Evolutionary conservation across 192 early-diverging fungal genomes (phyloP).

Genomic region (Coemansia biformis): DNA sequence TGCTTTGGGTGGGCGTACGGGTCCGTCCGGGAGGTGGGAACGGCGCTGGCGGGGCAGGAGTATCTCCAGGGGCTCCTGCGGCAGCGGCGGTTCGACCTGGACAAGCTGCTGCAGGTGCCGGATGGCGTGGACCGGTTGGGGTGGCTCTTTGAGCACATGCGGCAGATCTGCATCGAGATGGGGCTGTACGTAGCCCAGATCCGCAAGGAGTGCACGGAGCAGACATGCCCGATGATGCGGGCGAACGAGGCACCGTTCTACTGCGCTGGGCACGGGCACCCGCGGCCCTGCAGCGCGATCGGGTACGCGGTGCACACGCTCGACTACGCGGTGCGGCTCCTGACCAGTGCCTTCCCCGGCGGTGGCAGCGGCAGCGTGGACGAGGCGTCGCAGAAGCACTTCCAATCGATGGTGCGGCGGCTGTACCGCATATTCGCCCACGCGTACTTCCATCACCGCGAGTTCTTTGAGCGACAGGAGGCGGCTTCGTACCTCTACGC

Average conservation of each 20-base stretch:
- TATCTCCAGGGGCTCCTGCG: slow-evolving; percentile 74
- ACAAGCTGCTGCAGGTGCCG: slow-evolving; percentile 59
- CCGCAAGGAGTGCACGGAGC: slow-evolving; percentile 68
- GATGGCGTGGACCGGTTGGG: slow-evolving; percentile 53
- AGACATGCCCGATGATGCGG: slow-evolving; percentile 86
- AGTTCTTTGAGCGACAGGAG: slow-evolving; percentile 84
- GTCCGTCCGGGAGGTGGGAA: slow-evolving; percentile 55
- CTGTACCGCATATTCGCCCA: slow-evolving; percentile 98
- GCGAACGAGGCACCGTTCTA: slow-evolving; percentile 86
- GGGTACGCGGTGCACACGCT: slow-evolving; percentile 92
- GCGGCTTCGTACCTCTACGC: slow-evolving; percentile 67
- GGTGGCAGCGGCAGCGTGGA: no score
- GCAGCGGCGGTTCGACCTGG: slow-evolving; percentile 61
- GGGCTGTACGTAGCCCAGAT: slow-evolving; percentile 69
- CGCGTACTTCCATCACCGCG: slow-evolving; percentile 86
- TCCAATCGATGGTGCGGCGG: slow-evolving; percentile 80
- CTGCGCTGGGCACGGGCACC: slow-evolving; percentile 85
- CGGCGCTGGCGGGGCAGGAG: slow-evolving; percentile 68
- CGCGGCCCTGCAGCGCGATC: slow-evolving; percentile 74
- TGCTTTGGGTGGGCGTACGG: slow-evolving; percentile 37
- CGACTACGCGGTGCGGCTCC: slow-evolving; percentile 75
- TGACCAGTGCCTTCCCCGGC: slow-evolving; percentile 70
- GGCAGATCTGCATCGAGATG: slow-evolving; percentile 84
- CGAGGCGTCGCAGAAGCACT: slow-evolving; percentile 61
- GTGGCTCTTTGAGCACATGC: slow-evolving; percentile 90